Evolutionary conservation across 148 eudicot species (phyloP).

Genomic region (Vaccinium myrtillus): DNA sequence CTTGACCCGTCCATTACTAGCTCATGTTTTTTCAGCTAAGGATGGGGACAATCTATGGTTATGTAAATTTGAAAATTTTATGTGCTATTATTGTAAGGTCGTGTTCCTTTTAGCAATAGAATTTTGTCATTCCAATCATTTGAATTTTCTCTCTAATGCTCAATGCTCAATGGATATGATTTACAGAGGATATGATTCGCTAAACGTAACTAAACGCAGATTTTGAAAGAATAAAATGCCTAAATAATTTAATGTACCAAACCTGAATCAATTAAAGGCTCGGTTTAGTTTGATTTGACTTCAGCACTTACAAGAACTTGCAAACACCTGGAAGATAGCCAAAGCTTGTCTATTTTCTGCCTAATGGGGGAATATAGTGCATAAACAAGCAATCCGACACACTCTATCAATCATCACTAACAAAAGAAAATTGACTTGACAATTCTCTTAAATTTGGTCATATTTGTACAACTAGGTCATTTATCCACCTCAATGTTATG

Average conservation of each 20-base stretch:
- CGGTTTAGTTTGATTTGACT: neutral
- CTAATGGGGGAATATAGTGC: neutral
- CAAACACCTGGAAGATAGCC: neutral
- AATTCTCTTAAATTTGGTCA: neutral
- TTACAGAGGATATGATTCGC: neutral
- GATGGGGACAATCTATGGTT: conserved; percentile 3
- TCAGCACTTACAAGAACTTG: neutral
- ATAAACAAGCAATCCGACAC: neutral
- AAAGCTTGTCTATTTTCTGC: neutral
- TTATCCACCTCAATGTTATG: neutral
- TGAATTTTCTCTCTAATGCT: neutral
- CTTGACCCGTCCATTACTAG: conserved; percentile 29
- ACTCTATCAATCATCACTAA: neutral
- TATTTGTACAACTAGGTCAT: neutral
- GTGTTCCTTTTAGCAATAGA: neutral
- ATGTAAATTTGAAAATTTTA: conserved; percentile 10
- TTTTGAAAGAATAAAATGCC: neutral
- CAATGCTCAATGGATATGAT: neutral
- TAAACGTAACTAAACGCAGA: neutral
- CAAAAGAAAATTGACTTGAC: neutral
- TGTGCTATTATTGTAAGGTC: conserved; percentile 1
- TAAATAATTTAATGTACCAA: neutral
- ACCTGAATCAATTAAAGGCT: neutral
- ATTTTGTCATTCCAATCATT: neutral
- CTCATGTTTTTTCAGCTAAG: conserved; percentile 41